phyloP scores from a whole-genome alignment of 2,329 filamentous ascomycete species.

The Colletotrichum echinochloae region DNA sequence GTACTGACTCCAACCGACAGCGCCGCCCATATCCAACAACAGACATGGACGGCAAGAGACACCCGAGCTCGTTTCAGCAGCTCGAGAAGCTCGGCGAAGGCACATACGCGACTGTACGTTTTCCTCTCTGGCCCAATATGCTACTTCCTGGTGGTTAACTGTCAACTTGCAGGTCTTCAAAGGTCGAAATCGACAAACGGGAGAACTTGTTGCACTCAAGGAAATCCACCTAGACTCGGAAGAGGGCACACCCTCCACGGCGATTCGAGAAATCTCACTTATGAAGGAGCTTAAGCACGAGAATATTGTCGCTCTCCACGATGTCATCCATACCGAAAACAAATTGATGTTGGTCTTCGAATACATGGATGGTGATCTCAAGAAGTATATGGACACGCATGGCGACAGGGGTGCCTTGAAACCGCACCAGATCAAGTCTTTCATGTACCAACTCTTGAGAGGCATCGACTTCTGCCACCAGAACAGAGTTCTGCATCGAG shows the following conservation, averaged over 20 bases:
- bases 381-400: conserved; percentile 97
- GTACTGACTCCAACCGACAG: background rate
- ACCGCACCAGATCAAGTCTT: conserved; percentile 93
- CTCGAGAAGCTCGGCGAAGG: conserved; percentile 98
- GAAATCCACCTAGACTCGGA: conserved; percentile 99
- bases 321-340: conserved; percentile 99
- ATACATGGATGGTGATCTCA: conserved; percentile 98
- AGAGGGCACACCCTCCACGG: conserved; percentile 96
- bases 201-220: conserved; percentile 95
- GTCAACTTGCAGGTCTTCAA: conserved; percentile 85
- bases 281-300: conserved; percentile 99
- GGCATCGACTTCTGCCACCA: conserved; percentile 99
- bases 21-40: background rate
- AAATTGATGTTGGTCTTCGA: conserved; percentile 99
- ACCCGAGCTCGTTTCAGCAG: conserved; percentile 98
- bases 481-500: conserved; percentile 94
- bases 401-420: conserved; percentile 92
- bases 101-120: conserved; percentile 93
- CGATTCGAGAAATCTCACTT: conserved; percentile 96
- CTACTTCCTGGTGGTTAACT: background rate
- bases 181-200: conserved; percentile 95
- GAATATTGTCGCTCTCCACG: conserved; percentile 96
- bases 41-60: conserved; percentile 88
- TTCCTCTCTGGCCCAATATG: background rate
- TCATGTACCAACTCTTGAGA: conserved; percentile 97